Conservation (phyloP, 2,329 filamentous ascomycete species). For the Colletotrichum costaricense region DNA sequence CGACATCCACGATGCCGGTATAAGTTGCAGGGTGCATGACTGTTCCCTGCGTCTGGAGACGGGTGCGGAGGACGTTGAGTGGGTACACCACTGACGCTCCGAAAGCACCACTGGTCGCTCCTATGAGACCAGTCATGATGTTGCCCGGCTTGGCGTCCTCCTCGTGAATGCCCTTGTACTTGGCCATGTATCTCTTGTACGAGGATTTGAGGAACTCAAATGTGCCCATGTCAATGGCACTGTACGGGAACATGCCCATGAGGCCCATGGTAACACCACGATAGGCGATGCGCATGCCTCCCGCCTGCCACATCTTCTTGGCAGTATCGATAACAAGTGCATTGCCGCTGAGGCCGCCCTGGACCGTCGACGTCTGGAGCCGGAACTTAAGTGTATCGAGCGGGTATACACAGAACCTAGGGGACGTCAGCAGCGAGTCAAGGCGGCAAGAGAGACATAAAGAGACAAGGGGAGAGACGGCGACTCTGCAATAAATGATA, state of each 20-base stretch:
- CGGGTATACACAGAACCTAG: conserved; percentile 90
- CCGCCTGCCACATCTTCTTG: conserved; percentile 84
- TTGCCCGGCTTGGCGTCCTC: conserved; percentile 86
- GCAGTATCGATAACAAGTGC: conserved; percentile 85
- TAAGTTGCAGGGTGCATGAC: conserved; percentile 92
- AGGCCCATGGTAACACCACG: conserved; percentile 94
- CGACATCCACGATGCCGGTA: conserved; percentile 90
- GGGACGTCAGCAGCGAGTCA: conserved; percentile 38
- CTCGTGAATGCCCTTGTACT: conserved; percentile 76
- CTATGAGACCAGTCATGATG: conserved; percentile 87
- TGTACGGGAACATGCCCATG: conserved; percentile 97
- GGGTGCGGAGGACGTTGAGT: conserved; percentile 90
- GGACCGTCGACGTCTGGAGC: conserved; percentile 94
- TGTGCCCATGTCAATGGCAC: conserved; percentile 94
- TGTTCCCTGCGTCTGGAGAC: conserved; percentile 94
- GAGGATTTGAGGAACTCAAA: conserved; percentile 91
- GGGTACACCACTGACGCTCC: conserved; percentile 96
- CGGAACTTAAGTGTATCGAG: conserved; percentile 86
- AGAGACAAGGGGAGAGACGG: neutral
- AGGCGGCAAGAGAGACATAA: neutral
- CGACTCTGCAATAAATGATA: neutral
- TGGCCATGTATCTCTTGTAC: conserved; percentile 78
- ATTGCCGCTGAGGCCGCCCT: conserved; percentile 85
- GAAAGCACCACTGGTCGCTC: conserved; percentile 90
- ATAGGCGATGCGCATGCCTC: conserved; percentile 83